Conservation (phyloP, 202 grass and related monocot genomes). For the Saccharum hybrid region DNA sequence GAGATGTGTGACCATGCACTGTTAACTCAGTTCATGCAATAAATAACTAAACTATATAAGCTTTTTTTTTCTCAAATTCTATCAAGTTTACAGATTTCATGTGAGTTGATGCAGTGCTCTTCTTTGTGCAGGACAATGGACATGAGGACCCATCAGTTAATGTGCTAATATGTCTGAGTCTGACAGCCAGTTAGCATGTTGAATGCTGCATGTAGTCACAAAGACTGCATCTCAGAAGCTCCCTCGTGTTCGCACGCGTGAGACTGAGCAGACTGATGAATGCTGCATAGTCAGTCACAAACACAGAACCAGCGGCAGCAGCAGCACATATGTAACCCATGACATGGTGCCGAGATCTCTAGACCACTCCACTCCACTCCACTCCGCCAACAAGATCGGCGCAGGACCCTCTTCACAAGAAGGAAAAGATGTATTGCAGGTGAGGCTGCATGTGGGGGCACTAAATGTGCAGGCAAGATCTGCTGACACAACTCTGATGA, state of each 20-base stretch:
- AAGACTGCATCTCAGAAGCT: not conserved
- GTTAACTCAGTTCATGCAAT: not conserved
- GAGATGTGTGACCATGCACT: too few relatives aligned
- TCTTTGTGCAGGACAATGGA: not conserved
- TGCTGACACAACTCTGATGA: conserved; percentile 12
- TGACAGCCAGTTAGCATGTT: not conserved
- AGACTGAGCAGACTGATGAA: not conserved
- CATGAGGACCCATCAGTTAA: conserved; percentile 20
- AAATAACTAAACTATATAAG: not conserved
- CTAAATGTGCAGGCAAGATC: conserved; percentile 48
- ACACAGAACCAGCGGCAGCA: conserved; percentile 25
- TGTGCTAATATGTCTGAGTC: not conserved
- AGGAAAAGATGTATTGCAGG: not conserved
- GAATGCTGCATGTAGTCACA: not conserved
- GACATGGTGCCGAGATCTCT: conserved; percentile 30
- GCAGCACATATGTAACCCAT: conserved; percentile 34
- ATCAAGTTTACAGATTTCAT: not conserved
- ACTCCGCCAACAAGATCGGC: conserved; percentile 17
- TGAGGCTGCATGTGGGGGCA: conserved; percentile 37
- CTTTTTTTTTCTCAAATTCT: not conserved
- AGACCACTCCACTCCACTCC: too few relatives aligned
- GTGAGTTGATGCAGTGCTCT: not conserved
- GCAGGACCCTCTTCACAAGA: conserved; percentile 20
- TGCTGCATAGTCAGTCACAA: not conserved
- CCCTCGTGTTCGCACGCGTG: conserved; percentile 13